Evolutionary conservation across 179 eudicot genomes (phyloP).

Genomic region (Beta macrorhiza): DNA sequence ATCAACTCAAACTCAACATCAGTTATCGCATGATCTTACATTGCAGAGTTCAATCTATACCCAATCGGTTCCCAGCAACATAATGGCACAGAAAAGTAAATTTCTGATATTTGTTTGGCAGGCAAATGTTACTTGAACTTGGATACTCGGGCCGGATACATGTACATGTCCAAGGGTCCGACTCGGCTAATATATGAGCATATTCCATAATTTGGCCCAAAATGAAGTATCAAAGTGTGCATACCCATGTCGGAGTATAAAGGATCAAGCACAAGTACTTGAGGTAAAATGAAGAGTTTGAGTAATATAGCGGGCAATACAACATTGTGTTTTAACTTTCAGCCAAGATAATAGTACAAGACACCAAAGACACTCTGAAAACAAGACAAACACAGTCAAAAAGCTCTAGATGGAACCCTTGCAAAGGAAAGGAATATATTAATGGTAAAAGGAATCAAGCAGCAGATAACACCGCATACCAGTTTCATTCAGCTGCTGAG

Average conservation of each 20-base stretch:
- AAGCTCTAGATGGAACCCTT: neutral
- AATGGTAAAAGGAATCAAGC: neutral
- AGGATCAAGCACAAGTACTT: too few relatives aligned
- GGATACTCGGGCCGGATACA: too few relatives aligned
- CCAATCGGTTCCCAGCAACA: neutral
- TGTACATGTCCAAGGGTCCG: too few relatives aligned
- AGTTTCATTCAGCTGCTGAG: slow-evolving; percentile 70
- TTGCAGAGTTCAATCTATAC: neutral
- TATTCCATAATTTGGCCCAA: too few relatives aligned
- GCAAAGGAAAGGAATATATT: neutral
- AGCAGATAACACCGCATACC: slow-evolving; percentile 46
- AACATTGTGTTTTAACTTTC: too few relatives aligned
- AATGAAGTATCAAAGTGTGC: too few relatives aligned
- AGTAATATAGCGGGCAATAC: too few relatives aligned
- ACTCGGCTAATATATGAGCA: too few relatives aligned
- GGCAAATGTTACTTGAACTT: neutral
- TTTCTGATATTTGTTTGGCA: neutral
- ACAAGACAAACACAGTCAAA: neutral
- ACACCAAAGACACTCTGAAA: neutral
- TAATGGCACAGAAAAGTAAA: neutral
- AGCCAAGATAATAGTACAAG: neutral
- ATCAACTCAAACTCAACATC: neutral
- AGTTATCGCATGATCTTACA: neutral
- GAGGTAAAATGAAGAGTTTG: too few relatives aligned
- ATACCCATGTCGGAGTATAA: too few relatives aligned